Evolutionary conservation across 2,329 filamentous ascomycete genomes (phyloP).

Genomic region (Hymenoscyphus occultus): DNA sequence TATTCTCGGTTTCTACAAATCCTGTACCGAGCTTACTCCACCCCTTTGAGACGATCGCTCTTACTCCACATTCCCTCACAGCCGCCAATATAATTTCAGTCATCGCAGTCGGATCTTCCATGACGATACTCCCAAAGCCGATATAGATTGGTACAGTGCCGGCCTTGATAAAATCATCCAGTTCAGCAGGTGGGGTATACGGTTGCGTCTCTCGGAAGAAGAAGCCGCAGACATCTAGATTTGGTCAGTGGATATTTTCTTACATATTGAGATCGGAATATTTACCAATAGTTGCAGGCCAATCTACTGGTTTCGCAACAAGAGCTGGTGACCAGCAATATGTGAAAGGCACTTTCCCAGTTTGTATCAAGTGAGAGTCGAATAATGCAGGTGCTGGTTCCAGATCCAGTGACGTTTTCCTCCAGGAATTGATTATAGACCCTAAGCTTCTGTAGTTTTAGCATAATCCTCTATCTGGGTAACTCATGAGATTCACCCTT

Average conservation of each 20-base stretch:
- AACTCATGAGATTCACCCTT: constrained; percentile 38
- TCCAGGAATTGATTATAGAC: constrained; percentile 45
- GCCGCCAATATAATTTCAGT: constrained; percentile 48
- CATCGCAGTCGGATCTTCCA: constrained; percentile 47
- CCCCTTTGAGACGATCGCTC: constrained; percentile 53
- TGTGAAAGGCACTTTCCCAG: constrained; percentile 34
- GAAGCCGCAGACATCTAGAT: constrained; percentile 43
- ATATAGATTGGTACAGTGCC: constrained; percentile 53
- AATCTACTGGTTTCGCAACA: constrained; percentile 42
- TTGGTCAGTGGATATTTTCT: not conserved
- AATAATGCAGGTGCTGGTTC: constrained; percentile 39
- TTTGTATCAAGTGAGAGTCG: constrained; percentile 38
- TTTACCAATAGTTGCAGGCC: constrained; percentile 29
- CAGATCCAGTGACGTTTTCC: constrained; percentile 40
- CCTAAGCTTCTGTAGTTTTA: constrained; percentile 36
- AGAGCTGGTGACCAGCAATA: constrained; percentile 39
- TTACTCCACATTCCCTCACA: constrained; percentile 44
- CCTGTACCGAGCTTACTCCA: constrained; percentile 50
- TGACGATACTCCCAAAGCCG: constrained; percentile 55
- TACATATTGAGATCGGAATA: too few relatives aligned
- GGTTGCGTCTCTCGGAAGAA: constrained; percentile 41
- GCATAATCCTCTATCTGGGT: not conserved
- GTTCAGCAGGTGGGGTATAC: constrained; percentile 41
- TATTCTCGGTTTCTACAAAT: constrained; percentile 24
- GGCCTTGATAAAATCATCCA: constrained; percentile 43